Conservation (phyloP, 2,329 filamentous ascomycete genomes). For the Botrytis squamosa region DNA sequence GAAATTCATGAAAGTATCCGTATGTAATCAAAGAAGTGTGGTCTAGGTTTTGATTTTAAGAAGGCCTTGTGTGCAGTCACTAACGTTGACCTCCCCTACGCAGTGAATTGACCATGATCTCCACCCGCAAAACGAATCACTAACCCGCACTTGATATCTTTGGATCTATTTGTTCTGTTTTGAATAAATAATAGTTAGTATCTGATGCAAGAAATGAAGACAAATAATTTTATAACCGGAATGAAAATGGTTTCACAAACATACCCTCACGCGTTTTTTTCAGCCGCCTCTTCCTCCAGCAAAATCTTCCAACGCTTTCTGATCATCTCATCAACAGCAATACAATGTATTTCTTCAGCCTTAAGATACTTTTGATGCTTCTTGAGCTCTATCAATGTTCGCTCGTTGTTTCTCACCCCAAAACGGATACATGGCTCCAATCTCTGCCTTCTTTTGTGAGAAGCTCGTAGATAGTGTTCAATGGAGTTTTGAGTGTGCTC, state of each 20-base stretch:
- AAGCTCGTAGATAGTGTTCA: neutral
- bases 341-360: rapidly evolving
- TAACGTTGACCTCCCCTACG: neutral
- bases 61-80: neutral
- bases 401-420: neutral
- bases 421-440: neutral
- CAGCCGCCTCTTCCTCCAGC: neutral
- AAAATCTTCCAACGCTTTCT: neutral
- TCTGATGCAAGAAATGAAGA: neutral
- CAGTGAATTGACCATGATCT: neutral
- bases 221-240: neutral
- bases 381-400: rapidly evolving
- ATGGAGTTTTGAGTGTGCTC: neutral
- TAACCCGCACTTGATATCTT: neutral
- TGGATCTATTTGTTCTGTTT: neutral
- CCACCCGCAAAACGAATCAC: neutral
- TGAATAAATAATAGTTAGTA: neutral
- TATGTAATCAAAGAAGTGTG: neutral
- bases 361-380: neutral
- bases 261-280: neutral
- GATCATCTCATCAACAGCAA: no score
- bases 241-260: neutral
- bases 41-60: neutral
- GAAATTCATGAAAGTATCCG: neutral
- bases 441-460: neutral